Evolutionary conservation across 2,329 filamentous ascomycete genomes (phyloP).

Genomic region (Fusarium nygamai): DNA sequence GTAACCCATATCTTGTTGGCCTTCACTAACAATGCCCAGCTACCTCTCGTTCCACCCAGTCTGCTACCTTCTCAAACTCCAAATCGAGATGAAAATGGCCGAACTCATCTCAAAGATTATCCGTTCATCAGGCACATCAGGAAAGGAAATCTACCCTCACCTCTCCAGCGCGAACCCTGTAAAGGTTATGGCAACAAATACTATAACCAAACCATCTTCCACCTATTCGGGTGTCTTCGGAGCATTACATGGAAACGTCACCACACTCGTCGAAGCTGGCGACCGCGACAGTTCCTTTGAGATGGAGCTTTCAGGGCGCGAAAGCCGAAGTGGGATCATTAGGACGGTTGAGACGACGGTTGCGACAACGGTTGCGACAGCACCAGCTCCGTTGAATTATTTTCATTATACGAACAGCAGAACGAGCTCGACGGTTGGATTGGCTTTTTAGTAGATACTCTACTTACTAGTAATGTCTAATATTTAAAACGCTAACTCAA

Average conservation of each 20-base stretch:
- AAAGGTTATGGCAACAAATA: neutral
- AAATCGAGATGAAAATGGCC: slow-evolving; percentile 63
- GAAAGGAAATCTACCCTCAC: slow-evolving; percentile 2
- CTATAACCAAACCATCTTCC: neutral
- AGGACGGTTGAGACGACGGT: slow-evolving; percentile 38
- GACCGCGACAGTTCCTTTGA: slow-evolving; percentile 13
- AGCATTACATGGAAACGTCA: neutral
- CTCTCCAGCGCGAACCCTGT: neutral
- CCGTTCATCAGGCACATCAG: neutral
- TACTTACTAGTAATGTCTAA: neutral
- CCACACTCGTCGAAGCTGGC: slow-evolving; percentile 5
- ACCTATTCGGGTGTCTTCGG: neutral
- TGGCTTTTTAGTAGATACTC: neutral
- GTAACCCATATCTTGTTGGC: too few relatives aligned
- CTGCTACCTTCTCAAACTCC: slow-evolving; percentile 59
- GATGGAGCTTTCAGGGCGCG: neutral
- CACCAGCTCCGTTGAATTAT: neutral
- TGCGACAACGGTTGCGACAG: slow-evolving; percentile 27
- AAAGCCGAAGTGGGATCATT: slow-evolving; percentile 13
- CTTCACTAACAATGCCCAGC: neutral
- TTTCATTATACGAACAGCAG: slow-evolving; percentile 17
- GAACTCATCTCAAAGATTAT: slow-evolving; percentile 55
- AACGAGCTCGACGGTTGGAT: slow-evolving; percentile 17
- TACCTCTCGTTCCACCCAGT: slow-evolving; percentile 54
- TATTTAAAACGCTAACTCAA: neutral